Evolutionary conservation across 371 early-diverging fungal genomes (phyloP).

Genomic region (Saksenaea vasiformis): DNA sequence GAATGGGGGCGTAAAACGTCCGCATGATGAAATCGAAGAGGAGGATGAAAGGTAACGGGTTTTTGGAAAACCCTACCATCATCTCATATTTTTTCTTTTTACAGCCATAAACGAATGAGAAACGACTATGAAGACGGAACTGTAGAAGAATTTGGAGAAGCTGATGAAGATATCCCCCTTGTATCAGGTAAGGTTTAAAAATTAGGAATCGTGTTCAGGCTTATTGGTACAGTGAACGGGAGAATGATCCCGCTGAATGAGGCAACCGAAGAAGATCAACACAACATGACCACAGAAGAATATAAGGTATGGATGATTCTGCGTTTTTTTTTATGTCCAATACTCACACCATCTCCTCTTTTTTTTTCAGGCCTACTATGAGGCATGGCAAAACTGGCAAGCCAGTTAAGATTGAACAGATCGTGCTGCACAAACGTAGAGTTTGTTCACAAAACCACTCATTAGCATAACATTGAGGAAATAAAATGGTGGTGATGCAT

Average conservation of each 20-base stretch:
- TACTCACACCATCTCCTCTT: not conserved
- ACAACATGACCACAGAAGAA: conserved; percentile 62
- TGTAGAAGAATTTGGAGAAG: conserved; percentile 34
- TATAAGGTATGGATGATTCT: conserved; percentile 38
- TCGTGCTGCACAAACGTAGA: not conserved
- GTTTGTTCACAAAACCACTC: not conserved
- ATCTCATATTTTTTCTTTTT: not conserved
- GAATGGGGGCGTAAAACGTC: conserved; percentile 19
- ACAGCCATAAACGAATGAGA: conserved; percentile 6
- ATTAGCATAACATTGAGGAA: not conserved
- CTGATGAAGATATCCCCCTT: conserved; percentile 41
- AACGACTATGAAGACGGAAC: conserved; percentile 15
- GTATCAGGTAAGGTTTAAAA: conserved; percentile 37
- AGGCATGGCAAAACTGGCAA: conserved; percentile 55
- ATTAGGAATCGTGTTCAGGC: not conserved
- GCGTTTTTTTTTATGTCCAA: not conserved
- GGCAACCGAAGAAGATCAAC: conserved; percentile 58
- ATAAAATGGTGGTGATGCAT: not conserved
- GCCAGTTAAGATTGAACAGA: conserved; percentile 13
- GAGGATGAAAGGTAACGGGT: conserved; percentile 28
- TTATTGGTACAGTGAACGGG: conserved; percentile 40
- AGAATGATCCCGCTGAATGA: conserved; percentile 56
- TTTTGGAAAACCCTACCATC: conserved; percentile 16
- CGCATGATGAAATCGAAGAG: conserved; percentile 25
- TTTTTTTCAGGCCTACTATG: conserved; percentile 44